These are phyloP conservation scores for Chiua virens DNA, from an alignment of 768 basidiomycete species.

Conservation along the genomic window DNA sequence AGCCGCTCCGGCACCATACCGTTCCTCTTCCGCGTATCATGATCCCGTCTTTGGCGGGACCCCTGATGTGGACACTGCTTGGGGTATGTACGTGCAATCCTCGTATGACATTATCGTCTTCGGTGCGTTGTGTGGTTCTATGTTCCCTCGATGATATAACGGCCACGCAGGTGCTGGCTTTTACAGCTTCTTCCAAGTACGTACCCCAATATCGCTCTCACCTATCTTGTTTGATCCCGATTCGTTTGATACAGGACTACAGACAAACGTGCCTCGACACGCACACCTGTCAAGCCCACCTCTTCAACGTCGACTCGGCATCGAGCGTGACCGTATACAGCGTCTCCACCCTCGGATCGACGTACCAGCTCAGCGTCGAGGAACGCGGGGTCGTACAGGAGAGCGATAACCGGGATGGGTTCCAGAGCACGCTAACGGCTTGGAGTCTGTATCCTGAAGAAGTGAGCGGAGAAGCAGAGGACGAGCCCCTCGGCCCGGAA, in stretches of 20 bases:
- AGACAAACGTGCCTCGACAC: conserved; percentile 34
- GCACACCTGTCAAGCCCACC: conserved; percentile 41
- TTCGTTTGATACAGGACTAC: no score
- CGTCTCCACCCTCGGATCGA: conserved; percentile 45
- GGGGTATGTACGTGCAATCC: conserved; percentile 24
- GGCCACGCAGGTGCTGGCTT: conserved; percentile 41
- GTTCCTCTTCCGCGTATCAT: conserved; percentile 29
- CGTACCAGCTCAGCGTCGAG: conserved; percentile 41
- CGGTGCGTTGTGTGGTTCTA: conserved; percentile 25
- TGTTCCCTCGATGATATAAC: conserved; percentile 30
- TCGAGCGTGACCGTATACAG: conserved; percentile 43
- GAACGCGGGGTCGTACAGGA: conserved; percentile 34
- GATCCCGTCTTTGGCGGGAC: conserved; percentile 37
- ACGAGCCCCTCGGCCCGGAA: no score
- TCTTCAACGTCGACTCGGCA: conserved; percentile 40
- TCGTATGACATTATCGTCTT: conserved; percentile 45
- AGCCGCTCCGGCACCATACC: conserved; percentile 42
- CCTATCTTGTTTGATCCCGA: neutral
- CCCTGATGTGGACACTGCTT: neutral
- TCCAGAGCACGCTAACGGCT: conserved; percentile 37
- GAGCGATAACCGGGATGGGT: conserved; percentile 40
- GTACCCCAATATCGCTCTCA: neutral
- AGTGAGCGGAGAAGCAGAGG: no score
- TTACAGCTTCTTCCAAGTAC: conserved; percentile 49
- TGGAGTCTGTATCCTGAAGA: conserved; percentile 20